A percentile compares a stretch with the other conserved stretches of the same genome.
Conservation (phyloP, 2,329 filamentous ascomycete species). For the Fusarium liriodendri region DNA sequence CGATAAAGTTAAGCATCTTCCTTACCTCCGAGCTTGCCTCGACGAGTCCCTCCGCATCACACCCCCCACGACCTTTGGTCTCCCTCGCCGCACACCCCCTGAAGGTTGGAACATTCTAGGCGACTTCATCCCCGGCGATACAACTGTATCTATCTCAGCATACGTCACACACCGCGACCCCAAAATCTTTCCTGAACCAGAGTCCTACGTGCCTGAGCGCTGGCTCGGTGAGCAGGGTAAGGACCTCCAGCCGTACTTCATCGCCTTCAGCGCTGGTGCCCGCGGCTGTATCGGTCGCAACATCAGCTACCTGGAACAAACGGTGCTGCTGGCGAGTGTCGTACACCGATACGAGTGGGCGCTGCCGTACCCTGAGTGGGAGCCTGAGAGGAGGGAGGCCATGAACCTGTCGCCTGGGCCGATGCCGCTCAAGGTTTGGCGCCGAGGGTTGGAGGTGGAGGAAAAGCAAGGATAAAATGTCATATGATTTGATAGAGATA, state of each 20-base stretch:
- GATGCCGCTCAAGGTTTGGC: constrained; percentile 42
- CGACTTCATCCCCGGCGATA: constrained; percentile 51
- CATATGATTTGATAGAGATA: not conserved
- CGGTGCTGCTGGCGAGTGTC: constrained; percentile 55
- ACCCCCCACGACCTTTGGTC: constrained; percentile 44
- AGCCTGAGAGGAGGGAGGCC: constrained; percentile 33
- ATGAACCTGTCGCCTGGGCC: constrained; percentile 35
- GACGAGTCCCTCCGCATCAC: constrained; percentile 58
- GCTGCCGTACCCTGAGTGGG: constrained; percentile 32
- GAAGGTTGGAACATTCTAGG: constrained; percentile 47
- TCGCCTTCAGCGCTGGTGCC: constrained; percentile 56
- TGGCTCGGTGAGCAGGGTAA: constrained; percentile 52
- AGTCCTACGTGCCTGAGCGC: constrained; percentile 54
- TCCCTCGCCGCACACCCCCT: constrained; percentile 42
- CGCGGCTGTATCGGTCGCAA: constrained; percentile 56
- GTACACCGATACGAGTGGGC: constrained; percentile 56
- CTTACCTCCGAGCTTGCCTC: constrained; percentile 63
- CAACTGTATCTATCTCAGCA: constrained; percentile 53
- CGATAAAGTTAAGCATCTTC: constrained; percentile 62
- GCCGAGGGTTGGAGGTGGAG: constrained; percentile 24
- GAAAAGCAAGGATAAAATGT: constrained; percentile 13
- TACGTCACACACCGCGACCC: constrained; percentile 53
- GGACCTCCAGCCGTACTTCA: constrained; percentile 51
- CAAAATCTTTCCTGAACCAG: constrained; percentile 53
- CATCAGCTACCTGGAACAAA: constrained; percentile 58